These are phyloP conservation scores for Phoenix dactylifera DNA, from an alignment of 176 grass and related monocot genomes.

Conservation along the genomic window DNA sequence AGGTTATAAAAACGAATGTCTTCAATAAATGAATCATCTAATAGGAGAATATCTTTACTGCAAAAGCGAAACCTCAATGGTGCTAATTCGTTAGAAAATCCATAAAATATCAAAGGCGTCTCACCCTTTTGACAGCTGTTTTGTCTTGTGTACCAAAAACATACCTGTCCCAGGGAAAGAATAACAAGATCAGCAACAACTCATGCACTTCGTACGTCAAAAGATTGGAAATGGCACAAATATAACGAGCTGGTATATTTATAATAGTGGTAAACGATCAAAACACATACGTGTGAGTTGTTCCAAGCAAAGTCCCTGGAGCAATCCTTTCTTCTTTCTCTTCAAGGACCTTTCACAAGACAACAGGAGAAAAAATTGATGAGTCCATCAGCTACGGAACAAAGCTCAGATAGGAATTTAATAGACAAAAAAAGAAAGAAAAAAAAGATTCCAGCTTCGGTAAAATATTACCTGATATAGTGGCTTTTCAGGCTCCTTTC, in stretches of 20 bases:
- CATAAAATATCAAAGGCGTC: neutral
- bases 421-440: neutral
- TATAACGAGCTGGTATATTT: no score
- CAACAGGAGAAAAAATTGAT: no score
- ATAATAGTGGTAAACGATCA: no score
- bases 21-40: no score
- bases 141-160: slow-evolving; percentile 75
- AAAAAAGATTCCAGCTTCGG: neutral
- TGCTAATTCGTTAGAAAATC: no score
- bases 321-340: slow-evolving; percentile 66
- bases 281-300: slow-evolving; percentile 48
- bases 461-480: slow-evolving; percentile 54
- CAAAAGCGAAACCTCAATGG: no score
- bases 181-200: neutral
- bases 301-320: slow-evolving; percentile 56
- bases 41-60: no score
- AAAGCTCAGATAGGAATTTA: neutral
- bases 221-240: no score
- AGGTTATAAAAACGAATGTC: no score
- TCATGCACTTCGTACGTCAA: no score
- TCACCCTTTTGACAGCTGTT: slow-evolving; percentile 66
- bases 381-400: no score
- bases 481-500: slow-evolving; percentile 85
- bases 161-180: slow-evolving; percentile 38
- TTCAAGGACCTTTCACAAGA: slow-evolving; percentile 40